A percentile compares a stretch with the other conserved stretches of the same genome.
phyloP scores from a whole-genome alignment of 306 rosid genomes.

The Amphicarpaea edgeworthii region DNA sequence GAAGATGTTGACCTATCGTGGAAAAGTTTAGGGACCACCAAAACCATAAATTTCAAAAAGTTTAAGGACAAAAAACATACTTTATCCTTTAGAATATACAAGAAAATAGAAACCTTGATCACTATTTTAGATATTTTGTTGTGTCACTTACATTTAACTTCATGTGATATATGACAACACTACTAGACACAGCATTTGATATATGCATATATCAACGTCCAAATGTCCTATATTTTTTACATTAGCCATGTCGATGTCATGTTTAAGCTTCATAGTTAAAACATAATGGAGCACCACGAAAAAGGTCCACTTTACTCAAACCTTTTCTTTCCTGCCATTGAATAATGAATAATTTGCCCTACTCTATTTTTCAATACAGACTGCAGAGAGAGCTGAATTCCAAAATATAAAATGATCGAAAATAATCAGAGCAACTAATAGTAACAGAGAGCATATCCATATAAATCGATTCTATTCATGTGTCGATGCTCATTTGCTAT shows the following conservation, averaged over 20 bases:
- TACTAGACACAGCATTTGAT: neutral
- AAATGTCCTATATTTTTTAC: neutral
- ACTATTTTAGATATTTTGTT: neutral
- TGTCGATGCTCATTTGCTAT: neutral
- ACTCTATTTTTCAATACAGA: slow-evolving; percentile 19
- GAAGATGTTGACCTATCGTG: too few relatives aligned
- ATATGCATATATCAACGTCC: neutral
- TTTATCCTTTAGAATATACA: too few relatives aligned
- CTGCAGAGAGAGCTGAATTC: slow-evolving; percentile 6
- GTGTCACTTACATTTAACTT: neutral
- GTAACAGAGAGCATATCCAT: slow-evolving; percentile 1
- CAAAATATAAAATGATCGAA: neutral
- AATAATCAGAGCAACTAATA: slow-evolving; percentile 14
- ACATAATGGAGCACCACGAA: slow-evolving; percentile 24
- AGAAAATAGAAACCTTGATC: neutral
- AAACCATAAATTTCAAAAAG: too few relatives aligned
- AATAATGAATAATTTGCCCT: slow-evolving; percentile 3
- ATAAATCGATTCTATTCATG: slow-evolving; percentile 16
- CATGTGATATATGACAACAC: neutral
- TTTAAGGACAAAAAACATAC: too few relatives aligned
- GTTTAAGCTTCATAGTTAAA: neutral
- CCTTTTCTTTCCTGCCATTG: neutral
- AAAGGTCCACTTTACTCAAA: slow-evolving; percentile 10
- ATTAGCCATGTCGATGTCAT: neutral
- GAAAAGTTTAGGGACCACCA: too few relatives aligned